Evolutionary conservation across 1,139 yeast genomes (phyloP).

Genomic region (Suhomyces bokatorum): DNA sequence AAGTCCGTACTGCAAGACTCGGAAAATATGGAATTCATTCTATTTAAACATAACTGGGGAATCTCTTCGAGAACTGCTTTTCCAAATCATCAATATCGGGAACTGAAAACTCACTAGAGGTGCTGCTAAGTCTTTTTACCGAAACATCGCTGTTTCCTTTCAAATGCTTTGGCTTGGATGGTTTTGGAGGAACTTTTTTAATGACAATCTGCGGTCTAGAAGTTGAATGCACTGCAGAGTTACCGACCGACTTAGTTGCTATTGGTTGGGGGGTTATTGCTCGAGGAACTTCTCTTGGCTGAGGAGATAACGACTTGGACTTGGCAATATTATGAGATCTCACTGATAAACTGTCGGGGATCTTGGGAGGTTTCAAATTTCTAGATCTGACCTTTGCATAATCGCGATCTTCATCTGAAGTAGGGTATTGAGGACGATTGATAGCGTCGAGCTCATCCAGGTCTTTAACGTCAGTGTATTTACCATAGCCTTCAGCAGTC

Average conservation of each 20-base stretch:
- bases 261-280: neutral
- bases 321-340: slow-evolving; percentile 1
- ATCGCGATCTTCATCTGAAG: slow-evolving; percentile 7
- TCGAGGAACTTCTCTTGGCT: neutral
- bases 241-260: neutral
- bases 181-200: slow-evolving; percentile 60
- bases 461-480: slow-evolving; percentile 54
- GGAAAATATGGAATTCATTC: slow-evolving; percentile 1
- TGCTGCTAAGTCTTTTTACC: slow-evolving; percentile 32
- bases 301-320: neutral
- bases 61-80: slow-evolving; percentile 51
- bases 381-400: slow-evolving; percentile 11
- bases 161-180: slow-evolving; percentile 58
- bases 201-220: slow-evolving; percentile 9
- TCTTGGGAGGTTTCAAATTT: slow-evolving; percentile 31
- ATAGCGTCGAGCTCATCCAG: slow-evolving; percentile 44
- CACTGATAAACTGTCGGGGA: slow-evolving; percentile 32
- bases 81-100: slow-evolving; percentile 60
- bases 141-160: slow-evolving; percentile 27
- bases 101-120: slow-evolving; percentile 44
- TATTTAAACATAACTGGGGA: slow-evolving; percentile 51
- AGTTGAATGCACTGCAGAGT: slow-evolving; percentile 2
- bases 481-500: slow-evolving; percentile 78
- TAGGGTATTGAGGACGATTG: slow-evolving; percentile 21
- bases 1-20: too few species aligned